Evolutionary conservation across 306 rosid species (phyloP), one percentile per base, ranked within the genome.

Genomic region (Fragaria ananassa): DNA sequence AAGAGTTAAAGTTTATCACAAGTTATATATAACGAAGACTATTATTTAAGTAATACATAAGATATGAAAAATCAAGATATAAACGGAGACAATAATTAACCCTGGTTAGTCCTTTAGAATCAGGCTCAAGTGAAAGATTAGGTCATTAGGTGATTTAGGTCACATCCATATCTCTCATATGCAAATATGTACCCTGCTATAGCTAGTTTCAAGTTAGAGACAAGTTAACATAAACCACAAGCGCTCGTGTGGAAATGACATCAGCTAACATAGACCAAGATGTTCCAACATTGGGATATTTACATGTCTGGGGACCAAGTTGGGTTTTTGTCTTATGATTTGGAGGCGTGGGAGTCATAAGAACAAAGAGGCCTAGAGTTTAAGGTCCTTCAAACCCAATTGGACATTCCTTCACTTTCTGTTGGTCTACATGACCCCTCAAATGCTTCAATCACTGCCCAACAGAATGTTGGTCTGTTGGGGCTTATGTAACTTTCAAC

Each of bases 401-500:
- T 18, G 56, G 13, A 23, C 44, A 5, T 27, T 53, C 31, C n/a
- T 50, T 74, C 76, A 18, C 73, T 73, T 82, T 77, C 68, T 39
- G 29, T 21, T 68, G 82, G 77, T 70, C 86, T 70, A 77, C 72
- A 46, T 61, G 79, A 47, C 69, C 73, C 14, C 67, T 58, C 70
- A 39, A 35, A 61, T 31, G 64, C 53, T 71, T 29, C 56, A 68
- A 76, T 71, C 74, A 68, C 71, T 69, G 29, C 9, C 85, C 68
- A 82, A 74, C 83, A 76, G 66, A 58, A 54, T 83, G 83, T 83
- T 85, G 78, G 77, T 50, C n/a, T 85, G 80, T 75, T 79, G 78
- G 85, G 81, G 74, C 78, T 79, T 13, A 44, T 85, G 75, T 75
- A 78, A 15, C 53, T 81, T 8, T 70, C 45, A 5, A 15, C 61